These are phyloP conservation scores for Ogataea henricii DNA, from an alignment of 805 yeast species.

Conservation along the genomic window DNA sequence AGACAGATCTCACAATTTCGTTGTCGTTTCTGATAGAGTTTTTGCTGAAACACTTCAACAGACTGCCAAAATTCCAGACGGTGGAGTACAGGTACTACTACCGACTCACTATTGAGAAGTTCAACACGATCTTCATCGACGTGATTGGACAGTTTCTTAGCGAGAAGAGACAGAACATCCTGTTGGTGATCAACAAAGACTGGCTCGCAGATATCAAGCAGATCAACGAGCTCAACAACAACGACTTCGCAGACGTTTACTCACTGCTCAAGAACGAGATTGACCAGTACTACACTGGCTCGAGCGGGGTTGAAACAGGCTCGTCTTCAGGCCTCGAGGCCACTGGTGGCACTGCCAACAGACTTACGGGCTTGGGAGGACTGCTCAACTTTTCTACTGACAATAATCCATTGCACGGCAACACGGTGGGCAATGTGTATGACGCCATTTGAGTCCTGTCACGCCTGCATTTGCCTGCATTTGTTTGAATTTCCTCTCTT, in stretches of 20 bases:
- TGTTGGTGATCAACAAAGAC: slow-evolving; percentile 34
- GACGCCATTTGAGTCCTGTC: slow-evolving; percentile 27
- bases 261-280: slow-evolving; percentile 31
- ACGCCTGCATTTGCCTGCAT: not conserved
- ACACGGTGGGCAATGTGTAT: slow-evolving; percentile 30
- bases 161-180: slow-evolving; percentile 36
- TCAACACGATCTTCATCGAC: slow-evolving; percentile 34
- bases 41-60: slow-evolving; percentile 59
- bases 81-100: slow-evolving; percentile 52
- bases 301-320: slow-evolving; percentile 3
- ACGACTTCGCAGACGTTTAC: slow-evolving; percentile 29
- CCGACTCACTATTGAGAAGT: slow-evolving; percentile 35
- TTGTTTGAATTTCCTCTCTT: too few relatives aligned
- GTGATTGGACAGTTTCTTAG: slow-evolving; percentile 28
- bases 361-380: slow-evolving; percentile 30
- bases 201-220: slow-evolving; percentile 33
- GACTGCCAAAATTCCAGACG: slow-evolving; percentile 66
- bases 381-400: slow-evolving; percentile 34
- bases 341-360: slow-evolving; percentile 11
- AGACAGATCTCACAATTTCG: slow-evolving; percentile 52
- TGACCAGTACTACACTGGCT: slow-evolving; percentile 28
- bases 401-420: slow-evolving; percentile 32
- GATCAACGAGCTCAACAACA: slow-evolving; percentile 34
- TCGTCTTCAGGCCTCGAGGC: not conserved
- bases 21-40: slow-evolving; percentile 61